phyloP scores from a whole-genome alignment of 805 yeast genomes.

The Candida broadrunensis region DNA sequence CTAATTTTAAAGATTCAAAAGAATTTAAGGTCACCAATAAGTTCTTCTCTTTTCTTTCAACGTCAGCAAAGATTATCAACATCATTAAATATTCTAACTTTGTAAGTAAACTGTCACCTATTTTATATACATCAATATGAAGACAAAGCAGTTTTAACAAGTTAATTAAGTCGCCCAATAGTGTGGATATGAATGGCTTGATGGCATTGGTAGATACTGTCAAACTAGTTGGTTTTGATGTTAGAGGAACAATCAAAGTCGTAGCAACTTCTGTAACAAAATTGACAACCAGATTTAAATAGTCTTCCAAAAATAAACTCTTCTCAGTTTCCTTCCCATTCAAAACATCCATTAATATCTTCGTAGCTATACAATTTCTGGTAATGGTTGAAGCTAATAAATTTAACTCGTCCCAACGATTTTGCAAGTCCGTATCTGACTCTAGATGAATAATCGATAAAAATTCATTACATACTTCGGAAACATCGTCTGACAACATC shows the following conservation, averaged over 20 bases:
- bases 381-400: neutral
- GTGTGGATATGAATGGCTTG: conserved; percentile 6
- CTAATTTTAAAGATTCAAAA: conserved; percentile 24
- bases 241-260: conserved; percentile 19
- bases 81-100: conserved; percentile 54
- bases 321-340: conserved; percentile 40
- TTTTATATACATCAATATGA: conserved; percentile 8
- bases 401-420: neutral
- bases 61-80: conserved; percentile 39
- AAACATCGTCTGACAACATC: neutral
- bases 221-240: conserved; percentile 1
- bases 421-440: neutral
- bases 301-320: conserved; percentile 44
- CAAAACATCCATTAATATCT: conserved; percentile 39
- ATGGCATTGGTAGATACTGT: conserved; percentile 3
- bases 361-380: conserved; percentile 19
- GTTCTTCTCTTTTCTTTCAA: conserved; percentile 16
- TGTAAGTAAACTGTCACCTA: conserved; percentile 52
- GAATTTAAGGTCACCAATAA: conserved; percentile 14
- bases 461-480: neutral
- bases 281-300: conserved; percentile 37
- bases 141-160: conserved; percentile 7
- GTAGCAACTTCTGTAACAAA: conserved; percentile 34
- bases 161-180: conserved; percentile 12
- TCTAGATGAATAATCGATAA: neutral